Conservation (phyloP, 2,329 filamentous ascomycete genomes). For the Cucurbitaria berberidis region DNA sequence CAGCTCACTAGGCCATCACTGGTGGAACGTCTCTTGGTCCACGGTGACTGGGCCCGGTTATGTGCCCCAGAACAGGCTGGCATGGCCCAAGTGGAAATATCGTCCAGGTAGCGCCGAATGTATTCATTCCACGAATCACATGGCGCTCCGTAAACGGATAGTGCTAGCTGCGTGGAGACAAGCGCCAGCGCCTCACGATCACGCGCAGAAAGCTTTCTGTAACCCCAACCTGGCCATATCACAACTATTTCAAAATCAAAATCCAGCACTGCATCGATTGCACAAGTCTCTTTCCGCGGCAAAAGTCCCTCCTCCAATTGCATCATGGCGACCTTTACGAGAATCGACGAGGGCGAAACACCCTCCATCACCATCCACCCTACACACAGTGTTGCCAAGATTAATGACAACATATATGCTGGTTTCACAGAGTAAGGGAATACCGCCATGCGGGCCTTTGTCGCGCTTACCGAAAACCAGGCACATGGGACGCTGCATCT, state of each 20-base stretch:
- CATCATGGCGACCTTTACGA: slow-evolving; percentile 75
- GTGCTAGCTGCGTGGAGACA: slow-evolving; percentile 8
- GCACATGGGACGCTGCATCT: slow-evolving; percentile 89
- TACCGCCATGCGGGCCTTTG: slow-evolving; percentile 7
- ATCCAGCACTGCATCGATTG: neutral
- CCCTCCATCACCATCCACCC: slow-evolving; percentile 71
- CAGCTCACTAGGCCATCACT: slow-evolving; percentile 2
- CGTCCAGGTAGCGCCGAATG: neutral
- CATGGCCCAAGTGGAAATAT: neutral
- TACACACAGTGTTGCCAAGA: slow-evolving; percentile 69
- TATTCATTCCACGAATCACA: slow-evolving; percentile 13
- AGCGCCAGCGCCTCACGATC: slow-evolving; percentile 12
- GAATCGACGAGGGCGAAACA: slow-evolving; percentile 64
- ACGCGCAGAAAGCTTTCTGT: slow-evolving; percentile 13
- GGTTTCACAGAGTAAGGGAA: slow-evolving; percentile 78
- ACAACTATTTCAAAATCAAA: slow-evolving; percentile 1
- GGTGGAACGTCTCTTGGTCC: slow-evolving; percentile 11
- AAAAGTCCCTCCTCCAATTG: neutral
- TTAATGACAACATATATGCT: slow-evolving; percentile 81
- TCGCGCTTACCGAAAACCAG: slow-evolving; percentile 52
- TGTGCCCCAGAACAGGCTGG: slow-evolving; percentile 6
- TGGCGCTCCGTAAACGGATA: neutral
- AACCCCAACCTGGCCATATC: slow-evolving; percentile 13
- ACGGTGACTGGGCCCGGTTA: slow-evolving; percentile 1
- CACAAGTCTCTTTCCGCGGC: neutral